These are phyloP conservation scores for Alliaria petiolata DNA, from an alignment of 345 rosid genomes.

Conservation along the genomic window DNA sequence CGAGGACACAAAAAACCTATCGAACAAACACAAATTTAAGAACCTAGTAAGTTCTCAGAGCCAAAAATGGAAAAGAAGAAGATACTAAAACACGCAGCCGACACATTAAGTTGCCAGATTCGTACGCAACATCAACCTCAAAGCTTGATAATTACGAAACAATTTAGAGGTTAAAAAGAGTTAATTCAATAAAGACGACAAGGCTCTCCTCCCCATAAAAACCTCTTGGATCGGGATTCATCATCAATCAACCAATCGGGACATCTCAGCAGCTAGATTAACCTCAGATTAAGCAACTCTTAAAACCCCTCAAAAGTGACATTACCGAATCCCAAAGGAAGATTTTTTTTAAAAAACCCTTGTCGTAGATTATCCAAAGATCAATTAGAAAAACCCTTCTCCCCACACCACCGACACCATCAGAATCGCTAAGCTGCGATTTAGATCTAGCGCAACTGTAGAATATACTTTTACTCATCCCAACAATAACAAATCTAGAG, in stretches of 20 bases:
- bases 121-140: slow-evolving; percentile 22
- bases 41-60: background rate
- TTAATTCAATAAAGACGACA: background rate
- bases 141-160: slow-evolving; percentile 18
- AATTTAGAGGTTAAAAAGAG: background rate
- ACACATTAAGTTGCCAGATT: slow-evolving; percentile 25
- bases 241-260: slow-evolving; percentile 14
- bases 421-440: slow-evolving; percentile 11
- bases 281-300: slow-evolving; percentile 16
- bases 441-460: slow-evolving; percentile 19
- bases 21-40: background rate
- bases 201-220: slow-evolving; percentile 16
- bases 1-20: slow-evolving; percentile 11
- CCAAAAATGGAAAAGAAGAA: slow-evolving; percentile 15
- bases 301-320: slow-evolving; percentile 2
- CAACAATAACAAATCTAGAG: slow-evolving; percentile 16
- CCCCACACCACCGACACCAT: slow-evolving; percentile 10
- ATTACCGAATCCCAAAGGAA: background rate
- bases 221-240: slow-evolving; percentile 1
- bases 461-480: slow-evolving; percentile 5
- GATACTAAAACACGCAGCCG: background rate
- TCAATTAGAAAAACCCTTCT: background rate
- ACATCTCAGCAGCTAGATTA: slow-evolving; percentile 26
- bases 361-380: background rate
- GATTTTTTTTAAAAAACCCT: background rate